Conservation (phyloP, 164 flowering plant genomes). For the Berberis thunbergii region DNA sequence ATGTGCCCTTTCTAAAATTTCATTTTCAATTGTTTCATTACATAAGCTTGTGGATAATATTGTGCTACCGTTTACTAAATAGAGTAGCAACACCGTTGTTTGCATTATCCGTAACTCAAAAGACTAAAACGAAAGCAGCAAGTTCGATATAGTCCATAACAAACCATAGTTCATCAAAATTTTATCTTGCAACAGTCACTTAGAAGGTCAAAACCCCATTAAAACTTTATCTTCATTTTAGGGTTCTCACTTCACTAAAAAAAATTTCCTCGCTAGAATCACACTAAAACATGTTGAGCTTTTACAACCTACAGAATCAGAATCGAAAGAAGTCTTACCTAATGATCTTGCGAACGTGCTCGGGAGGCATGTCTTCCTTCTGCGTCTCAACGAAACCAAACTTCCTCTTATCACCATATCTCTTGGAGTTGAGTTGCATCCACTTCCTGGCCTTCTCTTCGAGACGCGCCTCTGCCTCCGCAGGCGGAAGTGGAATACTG, state of each 20-base stretch:
- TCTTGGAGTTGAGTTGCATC: constrained; percentile 93
- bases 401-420: constrained; percentile 97
- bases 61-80: too few species aligned
- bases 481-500: constrained; percentile 64
- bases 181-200: too few species aligned
- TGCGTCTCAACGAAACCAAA: constrained; percentile 97
- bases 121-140: too few species aligned
- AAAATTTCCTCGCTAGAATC: neutral
- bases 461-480: constrained; percentile 69
- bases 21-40: too few species aligned
- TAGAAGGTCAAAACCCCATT: neutral
- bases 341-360: constrained; percentile 92
- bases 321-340: constrained; percentile 28
- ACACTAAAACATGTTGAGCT: neutral
- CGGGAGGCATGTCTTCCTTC: constrained; percentile 99
- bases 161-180: neutral
- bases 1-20: too few species aligned
- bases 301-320: neutral
- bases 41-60: too few species aligned
- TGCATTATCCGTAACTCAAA: too few species aligned
- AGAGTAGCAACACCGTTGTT: too few species aligned
- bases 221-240: neutral
- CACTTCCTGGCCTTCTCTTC: constrained; percentile 98
- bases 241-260: neutral
- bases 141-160: neutral